A percentile compares a stretch with the other conserved stretches of the same genome.
These are phyloP conservation scores for Epichloe gansuensis DNA, from an alignment of 2,329 filamentous ascomycete genomes.

Conservation along the genomic window DNA sequence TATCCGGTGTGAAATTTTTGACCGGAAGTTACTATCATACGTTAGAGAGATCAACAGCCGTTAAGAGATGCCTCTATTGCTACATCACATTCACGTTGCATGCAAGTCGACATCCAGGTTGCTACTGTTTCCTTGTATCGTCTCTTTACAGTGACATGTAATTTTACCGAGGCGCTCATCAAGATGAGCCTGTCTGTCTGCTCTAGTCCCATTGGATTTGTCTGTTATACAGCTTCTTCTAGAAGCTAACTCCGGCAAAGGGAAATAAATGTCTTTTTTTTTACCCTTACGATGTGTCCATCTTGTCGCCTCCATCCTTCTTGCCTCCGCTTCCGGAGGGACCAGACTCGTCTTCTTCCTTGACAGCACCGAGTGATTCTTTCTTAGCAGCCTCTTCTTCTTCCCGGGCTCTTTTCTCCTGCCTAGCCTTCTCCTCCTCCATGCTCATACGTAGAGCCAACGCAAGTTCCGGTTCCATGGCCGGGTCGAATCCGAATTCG, in stretches of 20 bases:
- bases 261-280: neutral
- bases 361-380: constrained; percentile 67
- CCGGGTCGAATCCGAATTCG: constrained; percentile 76
- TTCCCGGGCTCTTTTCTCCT: constrained; percentile 73
- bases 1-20: constrained; percentile 87
- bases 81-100: neutral
- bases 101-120: too few species aligned
- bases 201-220: neutral
- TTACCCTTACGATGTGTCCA: constrained; percentile 63
- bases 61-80: constrained; percentile 14
- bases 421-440: constrained; percentile 92
- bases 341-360: constrained; percentile 62
- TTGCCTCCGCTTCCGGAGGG: constrained; percentile 32
- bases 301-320: constrained; percentile 50
- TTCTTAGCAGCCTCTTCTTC: constrained; percentile 63
- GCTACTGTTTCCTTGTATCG: too few species aligned
- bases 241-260: constrained; percentile 11
- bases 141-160: too few species aligned
- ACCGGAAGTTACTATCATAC: constrained; percentile 71
- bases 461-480: constrained; percentile 84
- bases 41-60: constrained; percentile 60
- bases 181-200: neutral
- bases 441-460: constrained; percentile 93
- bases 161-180: too few species aligned
- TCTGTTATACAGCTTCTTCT: constrained; percentile 19